Evolutionary conservation across 371 early-diverging fungal genomes (phyloP).

Genomic region (Nosema bombycis): DNA sequence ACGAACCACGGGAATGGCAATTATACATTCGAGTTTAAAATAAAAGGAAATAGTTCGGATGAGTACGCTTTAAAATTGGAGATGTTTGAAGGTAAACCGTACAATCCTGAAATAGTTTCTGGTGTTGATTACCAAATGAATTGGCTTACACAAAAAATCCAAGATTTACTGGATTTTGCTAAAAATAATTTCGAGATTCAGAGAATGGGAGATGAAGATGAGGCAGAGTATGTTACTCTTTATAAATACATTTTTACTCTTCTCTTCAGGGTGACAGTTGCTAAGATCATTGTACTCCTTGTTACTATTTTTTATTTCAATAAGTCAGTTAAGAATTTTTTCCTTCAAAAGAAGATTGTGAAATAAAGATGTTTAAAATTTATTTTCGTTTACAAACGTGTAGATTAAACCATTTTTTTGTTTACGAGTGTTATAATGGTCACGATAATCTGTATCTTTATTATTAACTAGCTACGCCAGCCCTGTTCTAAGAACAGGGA

Average conservation of each 20-base stretch:
- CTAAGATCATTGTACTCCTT: conserved; percentile 56
- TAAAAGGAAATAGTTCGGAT: conserved; percentile 16
- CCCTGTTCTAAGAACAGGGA: too few species aligned
- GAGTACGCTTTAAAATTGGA: conserved; percentile 45
- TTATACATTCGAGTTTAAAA: conserved; percentile 49
- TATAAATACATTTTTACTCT: conserved; percentile 51
- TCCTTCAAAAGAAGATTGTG: conserved; percentile 57
- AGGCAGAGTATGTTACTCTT: conserved; percentile 44
- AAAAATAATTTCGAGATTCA: conserved; percentile 57
- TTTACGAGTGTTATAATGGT: too few species aligned
- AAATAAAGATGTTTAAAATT: conserved; percentile 26
- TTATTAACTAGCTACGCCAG: too few species aligned
- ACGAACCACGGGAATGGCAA: conserved; percentile 44
- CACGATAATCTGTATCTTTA: too few species aligned
- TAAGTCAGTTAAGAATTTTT: conserved; percentile 57
- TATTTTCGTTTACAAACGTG: background rate
- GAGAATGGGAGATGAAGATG: conserved; percentile 49
- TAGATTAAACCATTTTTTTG: background rate
- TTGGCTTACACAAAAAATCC: conserved; percentile 50
- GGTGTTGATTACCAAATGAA: conserved; percentile 58
- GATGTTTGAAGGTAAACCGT: conserved; percentile 54
- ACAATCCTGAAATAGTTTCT: conserved; percentile 56
- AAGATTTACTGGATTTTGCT: conserved; percentile 46
- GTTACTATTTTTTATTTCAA: conserved; percentile 58
- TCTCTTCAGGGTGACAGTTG: conserved; percentile 43